A percentile compares a stretch with the other conserved stretches of the same genome.
These are phyloP conservation scores for Aquilaria sinensis DNA, from an alignment of 345 rosid genomes.

Conservation along the genomic window DNA sequence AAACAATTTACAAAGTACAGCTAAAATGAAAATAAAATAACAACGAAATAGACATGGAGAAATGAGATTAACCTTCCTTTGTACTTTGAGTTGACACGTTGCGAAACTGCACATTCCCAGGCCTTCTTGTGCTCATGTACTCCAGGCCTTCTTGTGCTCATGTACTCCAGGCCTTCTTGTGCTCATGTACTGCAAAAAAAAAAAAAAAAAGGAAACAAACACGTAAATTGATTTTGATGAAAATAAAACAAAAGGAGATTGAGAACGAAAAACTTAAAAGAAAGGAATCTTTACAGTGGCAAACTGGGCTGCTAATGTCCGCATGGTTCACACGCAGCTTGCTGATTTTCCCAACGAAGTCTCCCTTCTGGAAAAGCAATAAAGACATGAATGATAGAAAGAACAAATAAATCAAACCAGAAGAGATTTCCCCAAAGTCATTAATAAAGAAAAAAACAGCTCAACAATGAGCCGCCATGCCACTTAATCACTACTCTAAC, in stretches of 20 bases:
- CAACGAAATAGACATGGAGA: conserved; percentile 4
- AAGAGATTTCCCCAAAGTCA: too few species aligned
- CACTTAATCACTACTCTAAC: too few species aligned
- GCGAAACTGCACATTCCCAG: conserved; percentile 22
- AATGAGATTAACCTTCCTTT: conserved; percentile 27
- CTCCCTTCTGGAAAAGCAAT: too few species aligned
- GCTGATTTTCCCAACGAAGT: too few species aligned
- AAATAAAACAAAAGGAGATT: neutral
- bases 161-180: conserved; percentile 18
- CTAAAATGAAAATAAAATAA: conserved; percentile 6
- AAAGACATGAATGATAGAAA: too few species aligned
- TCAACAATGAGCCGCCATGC: too few species aligned
- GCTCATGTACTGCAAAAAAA: conserved; percentile 26
- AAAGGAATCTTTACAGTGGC: conserved; percentile 11
- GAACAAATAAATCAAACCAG: too few species aligned
- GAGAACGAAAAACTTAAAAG: neutral
- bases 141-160: too few species aligned
- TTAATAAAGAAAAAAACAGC: too few species aligned
- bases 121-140: too few species aligned
- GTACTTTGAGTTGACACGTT: conserved; percentile 23
- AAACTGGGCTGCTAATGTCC: conserved; percentile 17
- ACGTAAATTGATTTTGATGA: too few species aligned
- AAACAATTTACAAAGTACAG: neutral
- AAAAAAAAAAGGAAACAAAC: neutral
- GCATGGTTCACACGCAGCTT: conserved; percentile 11